A percentile compares a stretch with the other conserved stretches of the same genome.
phyloP scores from a whole-genome alignment of 768 basidiomycete genomes.

The Kwoniella sp. region DNA sequence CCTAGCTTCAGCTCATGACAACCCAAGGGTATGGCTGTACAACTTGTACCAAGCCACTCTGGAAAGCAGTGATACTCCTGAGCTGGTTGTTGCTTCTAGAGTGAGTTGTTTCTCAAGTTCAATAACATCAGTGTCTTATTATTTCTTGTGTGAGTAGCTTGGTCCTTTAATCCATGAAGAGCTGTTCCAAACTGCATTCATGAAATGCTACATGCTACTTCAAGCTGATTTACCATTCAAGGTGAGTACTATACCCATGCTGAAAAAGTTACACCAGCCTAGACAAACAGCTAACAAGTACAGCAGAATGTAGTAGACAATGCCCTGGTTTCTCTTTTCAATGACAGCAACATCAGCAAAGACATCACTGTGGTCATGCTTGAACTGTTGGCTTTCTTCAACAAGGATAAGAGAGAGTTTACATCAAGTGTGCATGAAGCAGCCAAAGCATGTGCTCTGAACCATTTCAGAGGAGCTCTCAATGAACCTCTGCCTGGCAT shows the following conservation, averaged over 20 bases:
- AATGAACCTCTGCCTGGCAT: constrained; percentile 37
- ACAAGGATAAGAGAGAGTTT: constrained; percentile 37
- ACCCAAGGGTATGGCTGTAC: constrained; percentile 35
- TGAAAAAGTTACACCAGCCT: no score
- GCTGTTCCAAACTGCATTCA: constrained; percentile 48
- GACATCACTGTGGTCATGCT: constrained; percentile 36
- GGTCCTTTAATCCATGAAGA: constrained; percentile 41
- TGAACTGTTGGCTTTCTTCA: constrained; percentile 43
- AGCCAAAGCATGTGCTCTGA: constrained; percentile 38
- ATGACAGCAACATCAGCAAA: constrained; percentile 21
- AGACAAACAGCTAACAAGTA: background rate
- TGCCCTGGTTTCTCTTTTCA: constrained; percentile 26
- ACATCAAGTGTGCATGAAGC: constrained; percentile 28
- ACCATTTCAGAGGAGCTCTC: constrained; percentile 33
- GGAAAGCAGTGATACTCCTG: constrained; percentile 37
- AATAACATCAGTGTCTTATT: no score
- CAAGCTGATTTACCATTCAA: constrained; percentile 34
- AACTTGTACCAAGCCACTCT: constrained; percentile 46
- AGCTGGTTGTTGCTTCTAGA: constrained; percentile 39
- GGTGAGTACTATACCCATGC: no score
- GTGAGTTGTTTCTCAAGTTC: constrained; percentile 28
- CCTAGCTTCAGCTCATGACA: constrained; percentile 34
- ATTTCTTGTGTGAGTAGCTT: constrained; percentile 25
- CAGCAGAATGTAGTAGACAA: constrained; percentile 32
- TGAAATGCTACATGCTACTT: constrained; percentile 44